Evolutionary conservation across 2,329 filamentous ascomycete species (phyloP), one percentile per base, ranked within the genome.

Genomic region (Cladosporium sp.): DNA sequence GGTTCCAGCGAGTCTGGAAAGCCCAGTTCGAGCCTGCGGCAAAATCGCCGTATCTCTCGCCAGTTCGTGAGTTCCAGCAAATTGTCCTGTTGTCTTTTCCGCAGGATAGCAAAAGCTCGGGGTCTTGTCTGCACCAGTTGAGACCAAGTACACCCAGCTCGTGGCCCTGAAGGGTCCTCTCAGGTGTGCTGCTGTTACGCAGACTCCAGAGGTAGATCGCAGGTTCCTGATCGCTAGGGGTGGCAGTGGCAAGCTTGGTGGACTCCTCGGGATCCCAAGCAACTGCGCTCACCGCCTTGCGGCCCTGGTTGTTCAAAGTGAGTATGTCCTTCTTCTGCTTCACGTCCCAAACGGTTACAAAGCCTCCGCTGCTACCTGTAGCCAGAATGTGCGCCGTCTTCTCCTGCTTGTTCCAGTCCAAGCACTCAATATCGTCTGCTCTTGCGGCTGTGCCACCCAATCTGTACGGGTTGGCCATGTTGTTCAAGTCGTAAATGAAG

Each of bases 1-100:
- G 95, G 78, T 97, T 93, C 86, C 96, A 98, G 68, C 90, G 87
- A 5, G 95, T 97, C 76, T 94, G 89, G 83, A 99, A 99, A 6
- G 93, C 97, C 94, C 95, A 99, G 79, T 98, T 99, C n/a, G 94
- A 97, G 64, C 96, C 93, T 74, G 97, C 92, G 4, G 94, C 93
- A 75, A 98, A 94, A 79, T 98, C 94, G 70, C 96, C 95, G 69
- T 93, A 90, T 14, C 87, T 85, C 76, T 95, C 88, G 63, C 94
- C 94, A 2, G 91, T 97, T 74, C 95, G 91, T 1, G 95, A 92
- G 78, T 98, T 98, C 95, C 96, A 99, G 68, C 95, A 89, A 68
- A 99, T 86, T 2, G 93, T 97, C 73, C 92, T 88, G 77, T 98
- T 98, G 79, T 99, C 95, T 80, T 98, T 98, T 71, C 95, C 96